These are phyloP conservation scores for Plasmodium fragile DNA, from an alignment of 169 alveolate genomes.

Conservation along the genomic window DNA sequence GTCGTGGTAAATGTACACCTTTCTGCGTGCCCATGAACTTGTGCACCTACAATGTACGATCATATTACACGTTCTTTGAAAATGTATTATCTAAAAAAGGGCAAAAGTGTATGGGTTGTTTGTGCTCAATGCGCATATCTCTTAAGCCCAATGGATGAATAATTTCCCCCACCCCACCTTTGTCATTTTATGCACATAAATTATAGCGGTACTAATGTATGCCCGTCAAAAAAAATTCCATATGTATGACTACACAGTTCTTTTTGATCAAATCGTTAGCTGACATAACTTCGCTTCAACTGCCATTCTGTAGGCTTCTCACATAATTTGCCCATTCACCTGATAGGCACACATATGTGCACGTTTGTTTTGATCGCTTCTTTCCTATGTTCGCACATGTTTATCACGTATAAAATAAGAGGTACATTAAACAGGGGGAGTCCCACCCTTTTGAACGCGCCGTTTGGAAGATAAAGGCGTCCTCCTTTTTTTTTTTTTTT, in stretches of 20 bases:
- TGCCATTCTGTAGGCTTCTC: not conserved
- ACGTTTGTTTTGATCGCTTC: not conserved
- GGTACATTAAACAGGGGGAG: not conserved
- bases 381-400: not conserved
- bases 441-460: not conserved
- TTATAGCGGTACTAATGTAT: not conserved
- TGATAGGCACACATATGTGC: not conserved
- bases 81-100: not conserved
- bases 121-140: not conserved
- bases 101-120: not conserved
- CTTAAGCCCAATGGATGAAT: not conserved
- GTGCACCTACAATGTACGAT: not conserved
- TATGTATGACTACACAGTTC: not conserved
- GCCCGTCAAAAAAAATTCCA: not conserved
- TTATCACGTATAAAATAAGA: not conserved
- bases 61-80: not conserved
- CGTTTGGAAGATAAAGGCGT: not conserved
- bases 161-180: not conserved
- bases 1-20: not conserved
- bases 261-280: not conserved
- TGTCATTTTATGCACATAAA: not conserved
- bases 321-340: not conserved
- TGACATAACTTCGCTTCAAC: not conserved
- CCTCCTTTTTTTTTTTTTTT: not conserved
- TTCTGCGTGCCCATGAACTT: not conserved